Evolutionary conservation across 2,329 filamentous ascomycete genomes (phyloP), one percentile per base, ranked within the genome.

Genomic region (Fusarium nanum): DNA sequence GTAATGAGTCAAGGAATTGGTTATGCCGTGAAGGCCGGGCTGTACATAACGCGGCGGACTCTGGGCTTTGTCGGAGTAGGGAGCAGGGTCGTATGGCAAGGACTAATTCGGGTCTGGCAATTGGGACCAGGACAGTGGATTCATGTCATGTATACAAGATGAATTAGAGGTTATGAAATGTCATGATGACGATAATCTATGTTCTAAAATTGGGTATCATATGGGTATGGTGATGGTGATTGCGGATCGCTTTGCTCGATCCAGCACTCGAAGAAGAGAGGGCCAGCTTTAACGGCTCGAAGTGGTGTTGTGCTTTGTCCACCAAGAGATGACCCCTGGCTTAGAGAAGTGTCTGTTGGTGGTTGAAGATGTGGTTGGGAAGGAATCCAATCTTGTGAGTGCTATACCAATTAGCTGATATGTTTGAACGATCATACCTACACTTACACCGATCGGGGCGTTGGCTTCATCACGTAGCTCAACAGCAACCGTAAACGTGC

Each of bases 401-500:
- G 84, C 84, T 88, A 50, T 57, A 27, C 73, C 56, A 45, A 55
- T 25, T 54, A 25, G 23, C 11, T 25, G 14, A 7, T 11, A 13
- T 12, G 5, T 42, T 27, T 81, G 5, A 42, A 11, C 34, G 16
- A 34, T 16, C 7, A 1, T 34, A 37, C 45, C 22, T 81, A 13
- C 1, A 64, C 86, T 75, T 78, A 89, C 88, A 56, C 84, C 85
- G 66, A 90, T 88, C 1, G 88, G 89, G 12, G 87, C 83, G 13
- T 85, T 79, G 0, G 83, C 84, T 42, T 89, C 84, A 23, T 91
- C 87, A 41, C 87, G 87, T 68, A 94, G 77, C 78, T 95, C 92
- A 42, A 95, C 86, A 1, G 90, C 91, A n/a, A 95, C 78, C 0
- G 91, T 93, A 78, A 92, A 95, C 0, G 91, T 92, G 77, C 91